phyloP scores from a whole-genome alignment of 176 grass and related monocot species.

The Rhynchospora tenuis region DNA sequence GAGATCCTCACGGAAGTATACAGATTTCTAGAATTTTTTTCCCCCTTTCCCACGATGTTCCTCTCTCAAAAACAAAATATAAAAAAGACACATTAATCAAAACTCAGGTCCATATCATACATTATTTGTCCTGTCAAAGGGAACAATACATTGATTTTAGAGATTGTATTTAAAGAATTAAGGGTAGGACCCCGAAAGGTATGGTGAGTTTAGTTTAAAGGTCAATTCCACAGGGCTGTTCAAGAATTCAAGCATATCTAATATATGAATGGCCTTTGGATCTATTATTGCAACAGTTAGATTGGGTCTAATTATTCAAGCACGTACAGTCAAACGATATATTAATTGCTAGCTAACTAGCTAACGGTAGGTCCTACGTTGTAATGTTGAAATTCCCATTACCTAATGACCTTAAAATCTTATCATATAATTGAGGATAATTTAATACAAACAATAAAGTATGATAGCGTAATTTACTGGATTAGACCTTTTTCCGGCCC shows the following conservation, averaged over 20 bases:
- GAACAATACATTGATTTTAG: neutral
- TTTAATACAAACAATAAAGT: neutral
- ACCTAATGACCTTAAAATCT: neutral
- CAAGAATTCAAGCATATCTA: neutral
- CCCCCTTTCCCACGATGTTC: neutral
- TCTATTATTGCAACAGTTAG: neutral
- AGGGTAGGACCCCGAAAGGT: neutral
- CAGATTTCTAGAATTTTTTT: neutral
- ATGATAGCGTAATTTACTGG: neutral
- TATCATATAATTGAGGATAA: neutral
- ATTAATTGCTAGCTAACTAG: neutral
- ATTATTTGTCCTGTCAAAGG: neutral
- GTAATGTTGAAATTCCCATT: neutral
- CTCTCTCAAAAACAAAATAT: neutral
- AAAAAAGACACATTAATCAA: neutral
- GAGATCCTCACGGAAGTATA: neutral
- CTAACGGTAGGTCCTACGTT: neutral
- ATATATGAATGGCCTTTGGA: neutral
- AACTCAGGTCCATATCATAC: neutral
- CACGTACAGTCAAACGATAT: neutral
- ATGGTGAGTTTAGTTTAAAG: neutral
- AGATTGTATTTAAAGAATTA: neutral
- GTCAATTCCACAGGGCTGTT: neutral
- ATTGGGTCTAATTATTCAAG: slow-evolving; percentile 6
- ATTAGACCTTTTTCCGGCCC: neutral